Base-by-base conservation (phyloP, 1,284 basidiomycete species). In the Cutaneotrichosporon cyanovorans region DNA sequence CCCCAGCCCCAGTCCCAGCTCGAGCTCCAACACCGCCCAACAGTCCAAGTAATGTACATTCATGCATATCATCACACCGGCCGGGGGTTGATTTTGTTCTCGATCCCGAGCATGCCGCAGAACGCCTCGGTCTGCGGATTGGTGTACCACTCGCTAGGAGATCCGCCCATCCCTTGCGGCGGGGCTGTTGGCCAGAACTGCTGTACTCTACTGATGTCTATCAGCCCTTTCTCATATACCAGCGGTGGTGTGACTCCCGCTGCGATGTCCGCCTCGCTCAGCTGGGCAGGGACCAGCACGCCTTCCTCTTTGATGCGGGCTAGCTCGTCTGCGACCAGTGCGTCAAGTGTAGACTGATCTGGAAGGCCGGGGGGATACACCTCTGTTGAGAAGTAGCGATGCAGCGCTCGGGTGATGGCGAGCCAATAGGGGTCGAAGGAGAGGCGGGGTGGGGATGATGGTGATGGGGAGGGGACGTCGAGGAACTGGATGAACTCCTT, bases 81-180 rank as follows among this genome's bases (percentile, higher is more conserved):
- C 6, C 63, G 55, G 0, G 75, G 70, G 48, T 90, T 87, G 51
- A 93, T 80, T 62, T 80, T 83, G 69, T 95, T 92, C 54, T 80
- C 77, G 25, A 98, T 78, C 4, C 79, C 78, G 22, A 96, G 64
- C 76, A 95, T 80, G 21, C 73, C 69, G 59, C 87, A 89, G 57
- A 96, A 85, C 1, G 88, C 83, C 46, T 81, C 81, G 0, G 92
- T 98, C 63, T 97, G 93, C 9, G 87, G 85, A 62, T 95, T 96
- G 5, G 83, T 82, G 68, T 87, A 92, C 75, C 81, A 83, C 6
- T 79, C 78, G 61, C 48, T 53, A 14, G 60, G 41, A 35, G 65
- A 57, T 20, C 71, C 72, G 1, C 73, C 73, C 5, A 70, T 66
- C 9, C 65, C 66, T 12, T 74, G 58, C 2, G 80, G 79, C 4